phyloP scores from a whole-genome alignment of 148 eudicot species.

The Vaccinium vitisidaea region DNA sequence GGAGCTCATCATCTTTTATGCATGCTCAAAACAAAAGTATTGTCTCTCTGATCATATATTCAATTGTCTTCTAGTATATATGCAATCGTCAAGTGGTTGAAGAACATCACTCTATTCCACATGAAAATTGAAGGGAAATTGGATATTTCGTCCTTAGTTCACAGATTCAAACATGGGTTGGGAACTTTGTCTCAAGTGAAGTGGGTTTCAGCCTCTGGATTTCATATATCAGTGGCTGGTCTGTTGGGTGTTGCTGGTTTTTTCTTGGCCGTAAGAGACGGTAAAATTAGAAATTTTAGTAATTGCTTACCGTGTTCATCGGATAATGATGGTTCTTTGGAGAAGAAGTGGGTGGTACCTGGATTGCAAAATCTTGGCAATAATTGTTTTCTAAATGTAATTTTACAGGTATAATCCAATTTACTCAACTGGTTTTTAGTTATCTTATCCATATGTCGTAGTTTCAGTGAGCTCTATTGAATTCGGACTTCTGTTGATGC shows the following conservation, averaged over 20 bases:
- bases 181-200: constrained; percentile 31
- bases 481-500: not conserved
- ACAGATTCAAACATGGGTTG: constrained; percentile 41
- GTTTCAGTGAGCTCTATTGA: not conserved
- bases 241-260: constrained; percentile 58
- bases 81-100: not conserved
- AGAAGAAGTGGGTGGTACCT: constrained; percentile 47
- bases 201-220: constrained; percentile 51
- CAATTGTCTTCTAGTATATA: not conserved
- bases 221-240: constrained; percentile 47
- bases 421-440: not conserved
- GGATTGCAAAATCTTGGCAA: constrained; percentile 90
- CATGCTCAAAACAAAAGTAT: not conserved
- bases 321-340: constrained; percentile 17
- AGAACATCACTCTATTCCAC: not conserved
- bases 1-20: not conserved
- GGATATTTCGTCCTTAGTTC: constrained; percentile 34
- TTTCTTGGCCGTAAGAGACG: constrained; percentile 44
- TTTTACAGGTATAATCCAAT: constrained; percentile 70
- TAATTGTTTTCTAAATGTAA: constrained; percentile 89
- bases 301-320: constrained; percentile 24
- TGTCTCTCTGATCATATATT: not conserved
- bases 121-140: constrained; percentile 58
- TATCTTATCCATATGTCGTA: not conserved
- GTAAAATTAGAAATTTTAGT: constrained; percentile 33